A percentile compares a stretch with the other conserved stretches of the same genome.
These are phyloP conservation scores for Paraconiothyrium brasiliense DNA, from an alignment of 2,329 filamentous ascomycete species.

Conservation along the genomic window DNA sequence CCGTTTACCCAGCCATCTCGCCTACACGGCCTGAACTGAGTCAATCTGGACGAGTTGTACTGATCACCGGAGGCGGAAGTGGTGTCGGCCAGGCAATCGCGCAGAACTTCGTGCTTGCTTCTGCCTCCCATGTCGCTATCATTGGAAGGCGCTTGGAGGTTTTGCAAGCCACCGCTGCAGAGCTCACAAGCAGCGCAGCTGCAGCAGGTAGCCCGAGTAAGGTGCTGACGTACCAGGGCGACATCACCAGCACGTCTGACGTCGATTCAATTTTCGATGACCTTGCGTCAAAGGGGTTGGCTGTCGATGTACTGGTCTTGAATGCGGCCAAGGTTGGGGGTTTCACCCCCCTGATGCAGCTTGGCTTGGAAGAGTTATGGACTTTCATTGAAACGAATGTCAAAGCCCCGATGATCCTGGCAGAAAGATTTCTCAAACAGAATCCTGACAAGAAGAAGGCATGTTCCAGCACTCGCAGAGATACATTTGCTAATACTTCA, in stretches of 20 bases:
- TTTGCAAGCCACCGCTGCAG: slow-evolving; percentile 11
- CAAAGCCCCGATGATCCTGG: slow-evolving; percentile 17
- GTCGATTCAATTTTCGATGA: slow-evolving; percentile 18
- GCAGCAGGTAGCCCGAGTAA: slow-evolving; percentile 7
- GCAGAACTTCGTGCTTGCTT: slow-evolving; percentile 54
- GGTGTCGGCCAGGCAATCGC: slow-evolving; percentile 58
- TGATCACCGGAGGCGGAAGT: slow-evolving; percentile 53
- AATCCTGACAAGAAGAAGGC: slow-evolving; percentile 17
- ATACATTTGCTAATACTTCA: background rate
- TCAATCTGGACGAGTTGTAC: slow-evolving; percentile 27
- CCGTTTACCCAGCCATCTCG: slow-evolving; percentile 39
- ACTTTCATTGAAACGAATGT: slow-evolving; percentile 20
- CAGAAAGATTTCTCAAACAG: slow-evolving; percentile 18
- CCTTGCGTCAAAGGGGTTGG: slow-evolving; percentile 7
- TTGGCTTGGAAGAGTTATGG: slow-evolving; percentile 19
- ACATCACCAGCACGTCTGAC: slow-evolving; percentile 14
- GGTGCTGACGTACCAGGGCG: slow-evolving; percentile 15
- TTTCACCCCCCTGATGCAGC: slow-evolving; percentile 7
- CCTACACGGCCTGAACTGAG: slow-evolving; percentile 38
- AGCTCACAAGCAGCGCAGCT: background rate
- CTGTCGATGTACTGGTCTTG: slow-evolving; percentile 20
- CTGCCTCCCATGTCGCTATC: slow-evolving; percentile 54
- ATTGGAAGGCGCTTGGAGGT: slow-evolving; percentile 48
- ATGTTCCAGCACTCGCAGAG: background rate
- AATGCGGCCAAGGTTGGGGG: slow-evolving; percentile 20